phyloP scores from a whole-genome alignment of 495 filamentous ascomycete genomes.

The Xylaria longipes region DNA sequence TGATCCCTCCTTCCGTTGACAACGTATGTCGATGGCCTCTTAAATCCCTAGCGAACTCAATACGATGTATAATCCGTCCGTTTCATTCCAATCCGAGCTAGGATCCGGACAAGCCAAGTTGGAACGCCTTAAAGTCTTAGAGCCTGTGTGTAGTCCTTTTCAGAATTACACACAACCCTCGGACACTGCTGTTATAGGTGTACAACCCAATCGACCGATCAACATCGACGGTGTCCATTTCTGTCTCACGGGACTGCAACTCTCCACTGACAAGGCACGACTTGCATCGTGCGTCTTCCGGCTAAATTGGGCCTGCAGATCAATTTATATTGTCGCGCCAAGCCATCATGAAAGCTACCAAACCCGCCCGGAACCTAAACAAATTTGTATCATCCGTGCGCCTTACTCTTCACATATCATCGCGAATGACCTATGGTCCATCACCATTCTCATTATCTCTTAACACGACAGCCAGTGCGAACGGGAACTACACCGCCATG shows the following conservation, averaged over 20 bases:
- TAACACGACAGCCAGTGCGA: background rate
- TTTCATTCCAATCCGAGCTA: background rate
- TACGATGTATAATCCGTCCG: background rate
- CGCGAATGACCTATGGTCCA: background rate
- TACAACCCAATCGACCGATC: background rate
- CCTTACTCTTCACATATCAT: background rate
- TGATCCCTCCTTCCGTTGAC: background rate
- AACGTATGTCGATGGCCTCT: background rate
- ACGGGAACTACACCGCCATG: background rate
- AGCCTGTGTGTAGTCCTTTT: background rate
- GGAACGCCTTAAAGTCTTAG: background rate
- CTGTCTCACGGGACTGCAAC: background rate
- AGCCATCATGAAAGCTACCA: constrained; percentile 8
- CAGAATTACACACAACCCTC: background rate
- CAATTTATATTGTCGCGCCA: constrained; percentile 17
- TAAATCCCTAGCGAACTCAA: background rate
- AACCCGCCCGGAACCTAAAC: background rate
- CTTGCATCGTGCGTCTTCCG: constrained; percentile 8
- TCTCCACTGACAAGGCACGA: background rate
- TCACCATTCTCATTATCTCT: background rate
- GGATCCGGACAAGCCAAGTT: background rate
- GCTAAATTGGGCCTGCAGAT: constrained; percentile 21
- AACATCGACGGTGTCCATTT: constrained; percentile 1
- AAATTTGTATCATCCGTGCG: background rate
- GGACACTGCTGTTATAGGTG: background rate